Conservation (phyloP, 2,329 filamentous ascomycete genomes). For the Penicillium sp. region DNA sequence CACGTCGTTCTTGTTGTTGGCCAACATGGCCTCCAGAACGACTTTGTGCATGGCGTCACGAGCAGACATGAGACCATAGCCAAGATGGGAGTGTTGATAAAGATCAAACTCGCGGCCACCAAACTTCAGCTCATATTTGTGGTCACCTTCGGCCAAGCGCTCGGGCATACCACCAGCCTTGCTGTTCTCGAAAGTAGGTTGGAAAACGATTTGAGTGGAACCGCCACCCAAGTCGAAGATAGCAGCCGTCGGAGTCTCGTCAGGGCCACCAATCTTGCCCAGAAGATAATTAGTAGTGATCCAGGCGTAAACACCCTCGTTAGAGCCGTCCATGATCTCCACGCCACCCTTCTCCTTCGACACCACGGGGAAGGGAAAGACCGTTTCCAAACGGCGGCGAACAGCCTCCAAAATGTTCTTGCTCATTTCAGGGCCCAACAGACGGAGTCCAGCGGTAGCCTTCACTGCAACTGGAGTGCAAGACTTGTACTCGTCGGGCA, state of each 20-base stretch:
- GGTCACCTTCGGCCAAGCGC: conserved; percentile 81
- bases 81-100: conserved; percentile 97
- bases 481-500: conserved; percentile 84
- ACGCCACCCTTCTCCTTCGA: conserved; percentile 81
- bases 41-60: conserved; percentile 78
- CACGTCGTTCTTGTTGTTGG: conserved; percentile 58
- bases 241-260: conserved; percentile 85
- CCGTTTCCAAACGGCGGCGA: conserved; percentile 74
- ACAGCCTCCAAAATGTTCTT: conserved; percentile 83
- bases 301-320: conserved; percentile 98
- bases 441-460: conserved; percentile 87
- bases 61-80: conserved; percentile 93
- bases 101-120: conserved; percentile 86
- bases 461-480: conserved; percentile 97
- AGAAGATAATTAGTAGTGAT: conserved; percentile 98
- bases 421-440: conserved; percentile 77
- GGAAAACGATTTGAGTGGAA: conserved; percentile 97
- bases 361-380: conserved; percentile 93
- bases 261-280: conserved; percentile 91
- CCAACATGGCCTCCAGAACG: conserved; percentile 69
- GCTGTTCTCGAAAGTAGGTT: conserved; percentile 81
- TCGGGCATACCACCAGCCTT: conserved; percentile 76
- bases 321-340: conserved; percentile 93
- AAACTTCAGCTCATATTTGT: conserved; percentile 91
- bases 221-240: conserved; percentile 95